Evolutionary conservation across 164 flowering plant genomes (phyloP).

Genomic region (Annona squamosa): DNA sequence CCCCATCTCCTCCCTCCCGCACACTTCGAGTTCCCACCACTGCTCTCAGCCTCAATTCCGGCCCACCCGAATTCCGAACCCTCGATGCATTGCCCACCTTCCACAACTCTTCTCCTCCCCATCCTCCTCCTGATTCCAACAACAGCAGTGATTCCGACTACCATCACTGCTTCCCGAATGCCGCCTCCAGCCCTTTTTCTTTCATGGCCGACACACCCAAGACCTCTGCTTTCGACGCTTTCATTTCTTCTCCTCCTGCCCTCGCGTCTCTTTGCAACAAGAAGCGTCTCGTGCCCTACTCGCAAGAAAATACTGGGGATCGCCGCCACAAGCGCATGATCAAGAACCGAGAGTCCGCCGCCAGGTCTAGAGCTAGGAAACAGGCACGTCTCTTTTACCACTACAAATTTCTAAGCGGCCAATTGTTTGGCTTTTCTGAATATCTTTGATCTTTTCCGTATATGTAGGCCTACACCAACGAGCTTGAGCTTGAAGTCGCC

Average conservation of each 20-base stretch:
- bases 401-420: neutral
- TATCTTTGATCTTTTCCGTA: neutral
- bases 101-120: neutral
- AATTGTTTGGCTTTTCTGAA: neutral
- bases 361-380: constrained; percentile 59
- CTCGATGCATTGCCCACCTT: constrained; percentile 9
- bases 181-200: neutral
- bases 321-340: constrained; percentile 51
- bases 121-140: neutral
- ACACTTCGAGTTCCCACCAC: constrained; percentile 11
- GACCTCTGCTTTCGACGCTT: constrained; percentile 14
- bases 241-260: constrained; percentile 12
- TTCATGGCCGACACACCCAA: neutral
- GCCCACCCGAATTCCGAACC: constrained; percentile 18
- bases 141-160: neutral
- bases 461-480: constrained; percentile 55
- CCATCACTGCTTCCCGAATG: neutral
- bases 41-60: constrained; percentile 20
- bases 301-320: constrained; percentile 23
- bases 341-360: constrained; percentile 70
- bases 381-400: constrained; percentile 31
- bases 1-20: constrained; percentile 12
- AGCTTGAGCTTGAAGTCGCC: constrained; percentile 51
- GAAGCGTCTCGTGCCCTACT: constrained; percentile 16
- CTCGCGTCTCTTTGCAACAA: constrained; percentile 21